Conservation (phyloP, 495 filamentous ascomycete species). For the Beverwykella pulmonaria region DNA sequence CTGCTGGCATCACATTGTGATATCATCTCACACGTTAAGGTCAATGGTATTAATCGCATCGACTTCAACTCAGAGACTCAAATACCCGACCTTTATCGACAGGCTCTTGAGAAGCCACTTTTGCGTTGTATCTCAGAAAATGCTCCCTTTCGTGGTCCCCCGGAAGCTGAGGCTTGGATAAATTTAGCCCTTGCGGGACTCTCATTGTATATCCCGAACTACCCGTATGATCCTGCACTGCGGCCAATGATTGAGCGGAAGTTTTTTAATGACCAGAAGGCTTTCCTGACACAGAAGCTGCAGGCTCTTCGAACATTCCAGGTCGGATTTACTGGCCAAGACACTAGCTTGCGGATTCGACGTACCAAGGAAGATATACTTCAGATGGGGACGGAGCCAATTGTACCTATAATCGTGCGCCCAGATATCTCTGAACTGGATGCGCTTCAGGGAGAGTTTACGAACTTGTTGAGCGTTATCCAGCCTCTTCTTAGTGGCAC, state of each 20-base stretch:
- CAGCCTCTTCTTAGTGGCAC: slow-evolving; percentile 24
- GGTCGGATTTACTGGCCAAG: slow-evolving; percentile 65
- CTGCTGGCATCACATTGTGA: slow-evolving; percentile 19
- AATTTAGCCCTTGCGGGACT: slow-evolving; percentile 46
- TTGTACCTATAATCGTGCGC: slow-evolving; percentile 69
- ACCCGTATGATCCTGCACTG: slow-evolving; percentile 82
- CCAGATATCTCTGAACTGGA: slow-evolving; percentile 67
- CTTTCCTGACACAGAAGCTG: slow-evolving; percentile 59
- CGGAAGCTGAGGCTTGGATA: slow-evolving; percentile 57
- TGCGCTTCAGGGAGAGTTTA: slow-evolving; percentile 80
- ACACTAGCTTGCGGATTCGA: slow-evolving; percentile 62
- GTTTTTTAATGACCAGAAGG: slow-evolving; percentile 60
- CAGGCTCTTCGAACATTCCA: slow-evolving; percentile 67
- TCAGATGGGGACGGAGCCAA: slow-evolving; percentile 63
- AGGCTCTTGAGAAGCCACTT: neutral
- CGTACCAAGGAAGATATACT: slow-evolving; percentile 61
- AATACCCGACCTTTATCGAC: slow-evolving; percentile 5
- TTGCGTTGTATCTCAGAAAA: neutral
- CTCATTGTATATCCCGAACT: slow-evolving; percentile 81
- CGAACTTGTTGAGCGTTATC: slow-evolving; percentile 70
- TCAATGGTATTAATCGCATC: neutral
- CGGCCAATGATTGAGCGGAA: slow-evolving; percentile 70
- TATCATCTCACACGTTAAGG: neutral
- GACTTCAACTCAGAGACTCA: neutral
- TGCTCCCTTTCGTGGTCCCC: neutral